phyloP scores from a whole-genome alignment of 257 asterid species.

The Gardenia jasminoides region DNA sequence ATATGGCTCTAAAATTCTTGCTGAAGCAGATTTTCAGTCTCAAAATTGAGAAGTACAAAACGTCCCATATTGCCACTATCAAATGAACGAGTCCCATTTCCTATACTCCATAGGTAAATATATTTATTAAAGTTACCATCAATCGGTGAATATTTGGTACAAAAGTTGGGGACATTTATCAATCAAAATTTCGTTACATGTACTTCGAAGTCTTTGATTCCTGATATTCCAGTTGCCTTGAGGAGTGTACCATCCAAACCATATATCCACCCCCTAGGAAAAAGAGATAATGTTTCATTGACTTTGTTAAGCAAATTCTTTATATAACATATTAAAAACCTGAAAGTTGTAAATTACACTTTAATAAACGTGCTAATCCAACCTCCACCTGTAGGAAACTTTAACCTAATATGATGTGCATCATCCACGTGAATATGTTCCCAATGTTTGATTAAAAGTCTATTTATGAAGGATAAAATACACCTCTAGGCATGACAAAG shows the following conservation, averaged over 20 bases:
- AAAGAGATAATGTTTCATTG: not conserved
- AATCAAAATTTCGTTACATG: constrained; percentile 35
- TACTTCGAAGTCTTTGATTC: constrained; percentile 72
- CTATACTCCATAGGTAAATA: constrained; percentile 39
- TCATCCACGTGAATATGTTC: not conserved
- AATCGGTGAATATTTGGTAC: not conserved
- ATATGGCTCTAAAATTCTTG: constrained; percentile 29
- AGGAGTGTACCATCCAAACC: constrained; percentile 74
- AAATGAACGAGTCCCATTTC: constrained; percentile 80
- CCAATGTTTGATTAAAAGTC: not conserved
- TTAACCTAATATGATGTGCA: not conserved
- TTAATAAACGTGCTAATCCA: not conserved
- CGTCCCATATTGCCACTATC: constrained; percentile 73
- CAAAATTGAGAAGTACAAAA: constrained; percentile 63
- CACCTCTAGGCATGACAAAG: not conserved
- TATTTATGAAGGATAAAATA: too few relatives aligned
- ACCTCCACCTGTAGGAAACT: not conserved
- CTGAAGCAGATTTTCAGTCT: constrained; percentile 27
- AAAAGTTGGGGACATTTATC: not conserved
- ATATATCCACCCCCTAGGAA: constrained; percentile 82
- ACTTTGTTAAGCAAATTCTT: not conserved
- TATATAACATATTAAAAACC: not conserved
- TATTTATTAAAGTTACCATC: constrained; percentile 10
- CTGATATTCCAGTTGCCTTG: constrained; percentile 67
- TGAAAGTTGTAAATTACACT: not conserved